These are phyloP conservation scores for Fusarium veterinarium DNA, from an alignment of 2,329 filamentous ascomycete species.

Conservation along the genomic window DNA sequence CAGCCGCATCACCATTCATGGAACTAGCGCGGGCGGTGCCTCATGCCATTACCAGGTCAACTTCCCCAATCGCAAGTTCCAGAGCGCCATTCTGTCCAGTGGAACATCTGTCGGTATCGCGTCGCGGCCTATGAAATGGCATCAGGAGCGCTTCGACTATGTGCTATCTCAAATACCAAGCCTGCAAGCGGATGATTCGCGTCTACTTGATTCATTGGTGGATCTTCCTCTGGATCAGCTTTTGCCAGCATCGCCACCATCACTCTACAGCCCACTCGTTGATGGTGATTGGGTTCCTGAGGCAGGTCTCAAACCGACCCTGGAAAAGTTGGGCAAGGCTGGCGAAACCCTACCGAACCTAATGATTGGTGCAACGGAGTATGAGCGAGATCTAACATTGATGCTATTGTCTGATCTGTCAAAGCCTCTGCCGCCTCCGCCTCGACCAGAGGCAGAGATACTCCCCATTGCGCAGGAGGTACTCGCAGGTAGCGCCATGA, in stretches of 20 bases:
- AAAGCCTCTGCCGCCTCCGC: background rate
- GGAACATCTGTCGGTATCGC: background rate
- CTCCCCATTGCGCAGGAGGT: background rate
- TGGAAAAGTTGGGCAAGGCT: background rate
- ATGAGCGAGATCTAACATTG: background rate
- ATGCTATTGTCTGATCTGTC: background rate
- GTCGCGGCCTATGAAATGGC: background rate
- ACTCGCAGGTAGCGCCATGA: background rate
- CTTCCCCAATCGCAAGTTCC: background rate
- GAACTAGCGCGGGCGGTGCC: background rate
- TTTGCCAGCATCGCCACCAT: background rate
- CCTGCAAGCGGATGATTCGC: background rate
- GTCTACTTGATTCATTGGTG: background rate
- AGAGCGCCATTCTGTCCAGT: background rate
- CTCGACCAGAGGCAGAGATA: background rate
- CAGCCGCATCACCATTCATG: background rate
- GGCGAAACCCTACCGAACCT: background rate
- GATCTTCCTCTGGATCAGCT: background rate
- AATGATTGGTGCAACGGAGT: background rate
- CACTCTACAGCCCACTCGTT: background rate
- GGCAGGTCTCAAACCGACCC: background rate
- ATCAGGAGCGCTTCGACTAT: background rate
- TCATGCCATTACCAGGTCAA: slow-evolving; percentile 1
- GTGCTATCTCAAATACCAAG: background rate
- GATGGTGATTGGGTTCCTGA: background rate